Base-by-base conservation (phyloP, 2,329 filamentous ascomycete species). In the Diplodia corticola region DNA sequence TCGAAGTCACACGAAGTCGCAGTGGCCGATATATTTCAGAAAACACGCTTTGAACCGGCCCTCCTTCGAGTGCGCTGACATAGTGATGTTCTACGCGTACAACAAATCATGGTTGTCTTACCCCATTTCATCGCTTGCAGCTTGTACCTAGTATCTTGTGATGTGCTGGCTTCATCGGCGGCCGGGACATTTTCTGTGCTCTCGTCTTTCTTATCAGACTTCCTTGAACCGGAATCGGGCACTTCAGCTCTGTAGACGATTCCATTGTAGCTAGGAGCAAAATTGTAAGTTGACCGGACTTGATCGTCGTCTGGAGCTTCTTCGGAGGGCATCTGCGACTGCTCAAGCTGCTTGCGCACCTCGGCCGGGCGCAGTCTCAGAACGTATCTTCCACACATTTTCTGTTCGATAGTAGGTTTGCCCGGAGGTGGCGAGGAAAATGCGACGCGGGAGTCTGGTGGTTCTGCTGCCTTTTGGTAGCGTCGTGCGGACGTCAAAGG, bases 41-140 rank as follows among this genome's bases (percentile, higher is more conserved):
- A 24, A 5, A 35, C 30, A 12, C 4, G 2, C 3, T 54, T n/a
- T 37, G 9, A 54, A 5, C 28, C 30, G 28, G 20, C 17, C 26
- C 28, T 33, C 13, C 40, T 17, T 33, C 26, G 22, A 53, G 17
- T 37, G 91, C 95, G 93, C 94, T 3, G 40, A 98, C 77, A 90
- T 96, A 0, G 94, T 94, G 13, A 98, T 83, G 5, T 98, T 84
- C 0, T 93, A 79, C 80, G 51, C 10, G 26, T 9, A 57, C 40
- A 35, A 40, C 15, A 37, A 30, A 28, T 28, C n/a, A 30, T n/a
- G 22, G 22, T 24, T 3, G 24, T 24, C 72, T 50, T 70, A 80
- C 81, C 95, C 95, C 95, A 99, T 84, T 92, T 94, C 91, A 98
- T 98, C 2, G 88, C 84, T 76, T 97, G 93, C 9, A 99, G 81